phyloP scores from a whole-genome alignment of 371 early-diverging fungal genomes.

The Blakeslea trispora region DNA sequence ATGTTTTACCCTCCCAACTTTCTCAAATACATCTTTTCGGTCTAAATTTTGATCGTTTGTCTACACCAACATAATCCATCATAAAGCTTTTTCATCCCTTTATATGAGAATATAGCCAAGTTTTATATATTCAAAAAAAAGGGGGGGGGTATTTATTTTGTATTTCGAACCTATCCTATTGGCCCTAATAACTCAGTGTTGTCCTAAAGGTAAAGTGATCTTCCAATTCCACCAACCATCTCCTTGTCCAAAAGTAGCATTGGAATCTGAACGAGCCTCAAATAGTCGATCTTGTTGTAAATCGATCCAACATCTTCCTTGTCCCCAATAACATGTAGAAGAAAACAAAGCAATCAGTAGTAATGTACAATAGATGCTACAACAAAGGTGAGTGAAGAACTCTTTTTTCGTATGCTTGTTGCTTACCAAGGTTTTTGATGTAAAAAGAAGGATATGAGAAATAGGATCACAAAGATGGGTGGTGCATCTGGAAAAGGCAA shows the following conservation, averaged over 20 bases:
- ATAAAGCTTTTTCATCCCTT: no score
- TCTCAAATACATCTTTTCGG: no score
- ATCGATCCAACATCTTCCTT: conserved; percentile 70
- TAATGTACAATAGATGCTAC: conserved; percentile 66
- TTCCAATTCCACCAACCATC: conserved; percentile 59
- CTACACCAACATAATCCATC: no score
- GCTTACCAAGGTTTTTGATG: conserved; percentile 70
- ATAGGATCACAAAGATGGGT: conserved; percentile 65
- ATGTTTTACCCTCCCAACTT: no score
- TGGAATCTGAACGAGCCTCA: conserved; percentile 43
- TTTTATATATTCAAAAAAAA: no score
- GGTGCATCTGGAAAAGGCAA: conserved; percentile 71
- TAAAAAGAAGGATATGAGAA: conserved; percentile 62
- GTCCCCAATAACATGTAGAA: conserved; percentile 73
- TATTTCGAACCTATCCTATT: no score
- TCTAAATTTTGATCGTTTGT: no score
- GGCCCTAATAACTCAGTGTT: conserved; percentile 3
- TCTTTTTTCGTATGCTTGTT: not conserved
- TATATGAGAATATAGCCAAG: no score
- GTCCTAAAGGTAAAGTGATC: conserved; percentile 45
- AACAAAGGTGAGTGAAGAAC: not conserved
- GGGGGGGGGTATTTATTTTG: no score
- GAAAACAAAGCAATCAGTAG: conserved; percentile 60
- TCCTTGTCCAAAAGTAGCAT: conserved; percentile 52
- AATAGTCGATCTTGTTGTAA: conserved; percentile 46